Conservation (phyloP, 1,284 basidiomycete species). For the Pseudozyma tsukubaensis region DNA sequence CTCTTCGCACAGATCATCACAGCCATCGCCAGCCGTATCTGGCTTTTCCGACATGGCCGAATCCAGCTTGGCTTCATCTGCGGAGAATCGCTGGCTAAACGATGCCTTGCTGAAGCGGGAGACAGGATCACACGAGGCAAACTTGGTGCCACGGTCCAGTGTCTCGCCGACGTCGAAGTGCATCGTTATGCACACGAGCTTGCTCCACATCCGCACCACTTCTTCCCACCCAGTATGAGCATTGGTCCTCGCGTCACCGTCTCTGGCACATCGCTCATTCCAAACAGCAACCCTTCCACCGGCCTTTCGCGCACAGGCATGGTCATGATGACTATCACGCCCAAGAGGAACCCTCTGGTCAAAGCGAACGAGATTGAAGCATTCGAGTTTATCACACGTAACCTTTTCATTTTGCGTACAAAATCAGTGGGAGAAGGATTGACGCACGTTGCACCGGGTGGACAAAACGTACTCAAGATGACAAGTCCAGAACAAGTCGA, state of each 20-base stretch:
- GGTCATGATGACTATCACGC: constrained; percentile 57
- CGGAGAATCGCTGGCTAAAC: constrained; percentile 58
- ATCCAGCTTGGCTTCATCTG: constrained; percentile 58
- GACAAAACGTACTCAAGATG: constrained; percentile 59
- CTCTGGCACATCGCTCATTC: constrained; percentile 40
- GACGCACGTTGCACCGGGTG: constrained; percentile 62
- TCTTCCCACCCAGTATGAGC: constrained; percentile 54
- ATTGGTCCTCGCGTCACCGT: constrained; percentile 57
- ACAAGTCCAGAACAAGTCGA: constrained; percentile 40
- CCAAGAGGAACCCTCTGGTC: constrained; percentile 47
- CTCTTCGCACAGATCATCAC: constrained; percentile 63
- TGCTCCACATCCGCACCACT: constrained; percentile 48
- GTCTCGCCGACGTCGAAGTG: constrained; percentile 42
- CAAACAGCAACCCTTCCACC: constrained; percentile 55
- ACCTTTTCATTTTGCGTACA: constrained; percentile 59
- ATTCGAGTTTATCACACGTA: constrained; percentile 63
- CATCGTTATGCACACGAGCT: constrained; percentile 39
- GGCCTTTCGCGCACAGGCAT: constrained; percentile 51
- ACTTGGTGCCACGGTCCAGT: constrained; percentile 54
- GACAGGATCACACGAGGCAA: constrained; percentile 50
- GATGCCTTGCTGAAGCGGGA: constrained; percentile 48
- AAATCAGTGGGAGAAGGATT: constrained; percentile 54
- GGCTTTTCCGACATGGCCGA: constrained; percentile 63
- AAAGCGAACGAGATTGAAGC: constrained; percentile 53
- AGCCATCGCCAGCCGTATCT: constrained; percentile 55